These are phyloP conservation scores for Kalmusia sp. DNA, from an alignment of 2,329 filamentous ascomycete species.

Conservation along the genomic window DNA sequence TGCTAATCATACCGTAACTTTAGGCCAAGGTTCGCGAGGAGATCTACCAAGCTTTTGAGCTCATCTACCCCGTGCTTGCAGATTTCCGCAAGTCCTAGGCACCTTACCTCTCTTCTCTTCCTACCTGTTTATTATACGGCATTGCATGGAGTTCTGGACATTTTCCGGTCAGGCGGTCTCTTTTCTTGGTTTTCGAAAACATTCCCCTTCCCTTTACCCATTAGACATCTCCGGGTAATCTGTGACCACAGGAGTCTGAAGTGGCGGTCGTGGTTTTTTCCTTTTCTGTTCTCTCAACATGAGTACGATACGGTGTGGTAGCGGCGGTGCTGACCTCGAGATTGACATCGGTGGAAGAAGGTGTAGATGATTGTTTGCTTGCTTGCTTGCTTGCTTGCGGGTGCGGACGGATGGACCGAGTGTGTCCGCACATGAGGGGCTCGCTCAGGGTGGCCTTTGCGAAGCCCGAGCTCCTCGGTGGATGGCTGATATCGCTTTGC, in stretches of 20 bases:
- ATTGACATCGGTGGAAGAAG: conserved; percentile 23
- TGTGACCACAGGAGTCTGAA: conserved; percentile 24
- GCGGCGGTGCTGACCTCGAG: conserved; percentile 26
- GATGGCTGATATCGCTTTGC: conserved; percentile 8
- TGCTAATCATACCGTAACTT: conserved; percentile 7
- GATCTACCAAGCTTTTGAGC: conserved; percentile 64
- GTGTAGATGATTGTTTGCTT: conserved; percentile 6
- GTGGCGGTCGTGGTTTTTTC: conserved; percentile 4
- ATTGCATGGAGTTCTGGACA: conserved; percentile 48
- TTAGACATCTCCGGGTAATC: conserved; percentile 45
- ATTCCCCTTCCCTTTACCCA: conserved; percentile 28
- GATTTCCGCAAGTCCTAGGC: conserved; percentile 68
- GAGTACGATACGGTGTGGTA: conserved; percentile 35
- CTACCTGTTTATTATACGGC: conserved; percentile 42
- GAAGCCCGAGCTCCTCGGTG: conserved; percentile 36
- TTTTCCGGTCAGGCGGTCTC: conserved; percentile 23
- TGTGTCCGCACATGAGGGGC: conserved; percentile 36
- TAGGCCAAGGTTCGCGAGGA: conserved; percentile 86
- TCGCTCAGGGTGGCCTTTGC: conserved; percentile 35
- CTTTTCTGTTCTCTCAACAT: conserved; percentile 27
- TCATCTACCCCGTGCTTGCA: conserved; percentile 43
- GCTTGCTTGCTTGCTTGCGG: conserved; percentile 1
- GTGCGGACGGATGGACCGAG: conserved; percentile 26
- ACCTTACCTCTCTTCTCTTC: conserved; percentile 18
- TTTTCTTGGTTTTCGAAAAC: conserved; percentile 36